These are phyloP conservation scores for Sedum album DNA, from an alignment of 164 flowering plant species.

Conservation along the genomic window DNA sequence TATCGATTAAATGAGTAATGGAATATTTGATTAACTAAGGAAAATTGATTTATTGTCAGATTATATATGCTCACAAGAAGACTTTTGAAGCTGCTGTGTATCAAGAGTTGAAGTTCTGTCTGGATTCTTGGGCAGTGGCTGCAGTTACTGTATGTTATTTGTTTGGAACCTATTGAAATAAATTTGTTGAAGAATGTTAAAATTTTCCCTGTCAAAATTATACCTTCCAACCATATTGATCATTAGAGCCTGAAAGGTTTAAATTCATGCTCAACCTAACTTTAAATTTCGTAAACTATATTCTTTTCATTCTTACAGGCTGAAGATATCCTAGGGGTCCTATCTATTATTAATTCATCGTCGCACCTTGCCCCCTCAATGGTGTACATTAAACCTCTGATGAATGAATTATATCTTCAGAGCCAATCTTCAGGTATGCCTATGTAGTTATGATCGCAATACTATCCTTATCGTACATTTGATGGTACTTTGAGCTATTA, in stretches of 20 bases:
- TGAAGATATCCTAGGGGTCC: conserved; percentile 24
- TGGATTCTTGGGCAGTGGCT: conserved; percentile 21
- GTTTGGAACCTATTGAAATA: neutral
- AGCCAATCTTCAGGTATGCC: conserved; percentile 30
- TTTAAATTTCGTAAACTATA: neutral
- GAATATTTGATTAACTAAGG: neutral
- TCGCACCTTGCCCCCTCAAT: conserved; percentile 44
- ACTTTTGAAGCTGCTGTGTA: conserved; percentile 49
- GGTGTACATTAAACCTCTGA: conserved; percentile 44
- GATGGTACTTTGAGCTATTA: neutral
- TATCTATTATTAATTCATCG: conserved; percentile 45
- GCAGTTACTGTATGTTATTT: conserved; percentile 23
- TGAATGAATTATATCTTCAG: conserved; percentile 32
- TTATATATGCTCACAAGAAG: conserved; percentile 60
- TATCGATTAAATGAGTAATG: neutral
- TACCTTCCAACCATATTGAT: too few relatives aligned
- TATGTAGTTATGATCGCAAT: neutral
- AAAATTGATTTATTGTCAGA: conserved; percentile 30
- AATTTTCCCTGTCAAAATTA: neutral
- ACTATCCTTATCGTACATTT: neutral
- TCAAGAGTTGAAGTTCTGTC: conserved; percentile 33
- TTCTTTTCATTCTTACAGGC: conserved; percentile 25
- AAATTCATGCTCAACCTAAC: neutral
- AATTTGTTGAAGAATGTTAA: neutral
- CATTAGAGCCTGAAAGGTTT: too few relatives aligned